Base-by-base conservation (phyloP, 2,329 filamentous ascomycete genomes). In the Fusarium sambucinum region DNA sequence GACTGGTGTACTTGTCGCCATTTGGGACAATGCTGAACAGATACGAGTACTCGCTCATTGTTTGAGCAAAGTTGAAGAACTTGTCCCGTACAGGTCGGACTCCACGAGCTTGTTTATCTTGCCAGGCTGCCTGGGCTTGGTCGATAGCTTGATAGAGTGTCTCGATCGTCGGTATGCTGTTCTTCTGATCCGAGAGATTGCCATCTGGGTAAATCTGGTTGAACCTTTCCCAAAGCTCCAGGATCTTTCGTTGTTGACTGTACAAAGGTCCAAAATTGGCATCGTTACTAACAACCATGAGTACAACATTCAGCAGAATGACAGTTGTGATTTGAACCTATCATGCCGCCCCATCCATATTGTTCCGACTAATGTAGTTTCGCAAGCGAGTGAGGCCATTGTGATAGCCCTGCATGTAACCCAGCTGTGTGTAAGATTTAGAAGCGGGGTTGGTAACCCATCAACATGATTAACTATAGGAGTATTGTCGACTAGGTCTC, bases 11-110 rank as follows among this genome's bases (percentile, higher is more conserved):
- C 12, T 19, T 30, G 4, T 45, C 27, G 4, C 42, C 27, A 13
- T 45, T 45, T 3, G 42, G 27, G 6, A 45, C 30, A 1, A 45
- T 45, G n/a, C 42, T 30, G 11, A 45, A 45, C 1, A 45, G n/a
- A 27, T 45, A 45, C 6, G 42, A 45, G 30, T 45, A 45, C 8
- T 45, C 42, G n/a, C n/a, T 45, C 42, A 45, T 45, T 19, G 42
- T 45, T 30, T 45, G n/a, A 7, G 42, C 42, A 30, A 45, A 45
- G 27, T 30, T 45, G 3, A 30, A 45, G 27, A 45, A 45, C 8
- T 45, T 45, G 8, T 45, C 42, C 5, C 42, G 42, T 16, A 45
- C 19, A 21, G 42, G 42, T 16, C 42, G 19, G 17, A 45, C 10
- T 4, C 42, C 42, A 6, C 29, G 42, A 19, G 42, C 13, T 2